A percentile compares a stretch with the other conserved stretches of the same genome.
phyloP scores from a whole-genome alignment of 352 stramenopile species.

The Albugo candida region DNA sequence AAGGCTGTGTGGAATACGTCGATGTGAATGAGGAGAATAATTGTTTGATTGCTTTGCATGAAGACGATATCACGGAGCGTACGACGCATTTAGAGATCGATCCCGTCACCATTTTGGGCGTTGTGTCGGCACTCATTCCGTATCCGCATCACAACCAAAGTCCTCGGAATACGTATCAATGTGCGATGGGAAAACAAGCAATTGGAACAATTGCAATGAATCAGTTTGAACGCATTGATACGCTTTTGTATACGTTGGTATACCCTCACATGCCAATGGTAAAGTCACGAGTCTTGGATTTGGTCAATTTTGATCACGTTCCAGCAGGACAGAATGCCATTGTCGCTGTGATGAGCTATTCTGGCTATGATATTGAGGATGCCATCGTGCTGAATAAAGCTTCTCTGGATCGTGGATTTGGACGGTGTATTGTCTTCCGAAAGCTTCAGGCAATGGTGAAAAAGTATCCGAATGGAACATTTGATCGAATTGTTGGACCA shows the following conservation, averaged over 20 bases:
- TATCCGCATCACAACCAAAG: conserved; percentile 99
- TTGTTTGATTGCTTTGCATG: conserved; percentile 93
- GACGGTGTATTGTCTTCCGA: conserved; percentile 96
- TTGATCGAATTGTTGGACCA: conserved; percentile 86
- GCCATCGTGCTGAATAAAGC: conserved; percentile 98
- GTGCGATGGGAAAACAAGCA: conserved; percentile 99
- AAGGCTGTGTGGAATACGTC: conserved; percentile 98
- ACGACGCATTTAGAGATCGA: conserved; percentile 99
- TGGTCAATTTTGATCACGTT: conserved; percentile 97
- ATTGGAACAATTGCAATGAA: conserved; percentile 99
- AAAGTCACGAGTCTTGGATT: conserved; percentile 95
- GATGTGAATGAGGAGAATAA: conserved; percentile 99
- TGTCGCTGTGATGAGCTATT: conserved; percentile 99
- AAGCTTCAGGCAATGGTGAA: conserved; percentile 96
- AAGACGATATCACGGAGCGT: conserved; percentile 77
- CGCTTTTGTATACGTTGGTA: conserved; percentile 96
- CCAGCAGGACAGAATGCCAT: conserved; percentile 97
- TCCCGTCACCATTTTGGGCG: conserved; percentile 95
- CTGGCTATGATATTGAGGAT: conserved; percentile 99
- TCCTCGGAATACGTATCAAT: conserved; percentile 99
- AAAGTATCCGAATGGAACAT: conserved; percentile 93
- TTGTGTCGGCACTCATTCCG: conserved; percentile 96
- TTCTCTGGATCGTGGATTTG: conserved; percentile 93
- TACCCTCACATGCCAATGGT: conserved; percentile 99
- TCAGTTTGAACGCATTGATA: conserved; percentile 98